Evolutionary conservation across 1,284 basidiomycete genomes (phyloP).

Genomic region (Fomes fomentarius): DNA sequence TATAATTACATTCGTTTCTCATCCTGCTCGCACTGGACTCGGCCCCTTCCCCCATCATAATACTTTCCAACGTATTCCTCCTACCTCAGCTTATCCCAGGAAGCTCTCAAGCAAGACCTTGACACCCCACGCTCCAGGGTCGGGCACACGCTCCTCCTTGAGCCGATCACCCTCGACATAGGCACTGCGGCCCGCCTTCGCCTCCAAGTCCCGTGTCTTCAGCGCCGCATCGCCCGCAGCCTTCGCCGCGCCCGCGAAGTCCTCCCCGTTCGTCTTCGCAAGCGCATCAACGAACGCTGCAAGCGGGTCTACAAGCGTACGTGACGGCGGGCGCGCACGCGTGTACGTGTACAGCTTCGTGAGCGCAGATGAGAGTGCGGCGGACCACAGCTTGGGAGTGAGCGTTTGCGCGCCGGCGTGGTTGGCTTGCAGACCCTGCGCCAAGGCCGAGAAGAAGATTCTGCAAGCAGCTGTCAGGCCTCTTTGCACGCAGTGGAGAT

Average conservation of each 20-base stretch:
- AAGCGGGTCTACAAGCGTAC: constrained; percentile 91
- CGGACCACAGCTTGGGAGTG: constrained; percentile 64
- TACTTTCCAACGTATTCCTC: not conserved
- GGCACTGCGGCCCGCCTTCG: constrained; percentile 88
- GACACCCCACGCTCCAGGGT: constrained; percentile 92
- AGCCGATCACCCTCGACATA: constrained; percentile 82
- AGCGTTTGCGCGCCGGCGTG: constrained; percentile 36
- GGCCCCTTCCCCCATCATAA: no score
- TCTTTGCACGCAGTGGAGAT: no score
- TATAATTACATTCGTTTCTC: no score
- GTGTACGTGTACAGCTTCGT: constrained; percentile 85
- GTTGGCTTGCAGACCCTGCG: constrained; percentile 66
- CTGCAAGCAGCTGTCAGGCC: no score
- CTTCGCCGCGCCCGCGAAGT: constrained; percentile 58
- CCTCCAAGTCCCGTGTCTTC: constrained; percentile 73
- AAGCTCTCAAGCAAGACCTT: constrained; percentile 74
- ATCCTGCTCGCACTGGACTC: no score
- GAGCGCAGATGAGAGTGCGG: constrained; percentile 65
- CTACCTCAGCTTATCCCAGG: constrained; percentile 26
- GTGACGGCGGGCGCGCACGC: constrained; percentile 84
- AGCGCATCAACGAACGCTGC: constrained; percentile 76
- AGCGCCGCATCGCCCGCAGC: constrained; percentile 75
- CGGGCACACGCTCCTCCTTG: constrained; percentile 72
- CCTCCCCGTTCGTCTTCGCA: constrained; percentile 38
- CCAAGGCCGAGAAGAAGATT: constrained; percentile 87